Conservation (phyloP, 306 rosid genomes). For the Casuarina cunninghamiana region DNA sequence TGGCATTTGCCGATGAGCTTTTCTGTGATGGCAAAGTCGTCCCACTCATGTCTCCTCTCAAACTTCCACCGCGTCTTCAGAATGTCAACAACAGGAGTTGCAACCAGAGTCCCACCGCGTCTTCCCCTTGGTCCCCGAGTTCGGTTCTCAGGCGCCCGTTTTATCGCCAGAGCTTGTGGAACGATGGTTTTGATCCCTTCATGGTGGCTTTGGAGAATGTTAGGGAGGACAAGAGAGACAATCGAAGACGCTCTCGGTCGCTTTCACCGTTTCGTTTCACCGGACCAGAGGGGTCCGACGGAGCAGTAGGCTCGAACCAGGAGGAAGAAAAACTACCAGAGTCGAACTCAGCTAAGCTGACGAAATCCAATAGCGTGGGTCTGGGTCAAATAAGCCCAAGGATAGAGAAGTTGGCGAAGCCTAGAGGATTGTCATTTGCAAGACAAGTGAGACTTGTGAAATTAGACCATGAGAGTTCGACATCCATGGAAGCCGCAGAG, state of each 20-base stretch:
- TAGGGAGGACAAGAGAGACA: constrained; percentile 44
- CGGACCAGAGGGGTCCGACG: constrained; percentile 4
- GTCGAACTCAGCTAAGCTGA: constrained; percentile 11
- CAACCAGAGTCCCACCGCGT: constrained; percentile 22
- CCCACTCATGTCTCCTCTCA: constrained; percentile 66
- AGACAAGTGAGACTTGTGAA: constrained; percentile 45
- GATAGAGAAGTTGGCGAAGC: constrained; percentile 34
- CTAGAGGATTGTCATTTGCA: constrained; percentile 54
- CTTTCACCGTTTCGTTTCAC: constrained; percentile 39
- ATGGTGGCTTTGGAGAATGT: constrained; percentile 65
- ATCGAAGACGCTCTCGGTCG: constrained; percentile 43
- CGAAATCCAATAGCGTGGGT: not conserved
- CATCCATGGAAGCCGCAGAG: constrained; percentile 24
- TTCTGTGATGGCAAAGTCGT: constrained; percentile 73
- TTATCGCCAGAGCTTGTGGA: constrained; percentile 45
- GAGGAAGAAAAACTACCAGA: no score
- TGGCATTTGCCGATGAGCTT: constrained; percentile 85
- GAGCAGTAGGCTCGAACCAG: not conserved
- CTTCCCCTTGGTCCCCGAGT: constrained; percentile 50
- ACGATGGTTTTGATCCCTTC: constrained; percentile 89
- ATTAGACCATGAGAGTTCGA: constrained; percentile 22
- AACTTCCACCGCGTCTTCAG: constrained; percentile 79
- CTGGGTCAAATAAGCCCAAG: constrained; percentile 17
- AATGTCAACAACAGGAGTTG: constrained; percentile 14
- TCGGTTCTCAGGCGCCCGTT: constrained; percentile 40